Base-by-base conservation (phyloP, 169 alveolate genomes). In the Plasmodium fragile region DNA sequence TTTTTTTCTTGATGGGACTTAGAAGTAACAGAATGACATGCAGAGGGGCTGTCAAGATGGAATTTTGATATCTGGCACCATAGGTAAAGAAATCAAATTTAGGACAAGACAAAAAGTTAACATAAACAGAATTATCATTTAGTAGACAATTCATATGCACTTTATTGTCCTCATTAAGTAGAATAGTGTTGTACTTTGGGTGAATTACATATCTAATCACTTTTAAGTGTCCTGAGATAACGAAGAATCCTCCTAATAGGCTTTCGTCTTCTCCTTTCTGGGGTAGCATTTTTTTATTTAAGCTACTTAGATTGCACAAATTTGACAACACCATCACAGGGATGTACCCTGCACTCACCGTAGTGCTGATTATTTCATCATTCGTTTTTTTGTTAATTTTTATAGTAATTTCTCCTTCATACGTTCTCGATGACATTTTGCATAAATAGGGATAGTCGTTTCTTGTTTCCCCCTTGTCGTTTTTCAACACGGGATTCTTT, bases 201-300 rank as follows among this genome's bases (percentile, higher is more conserved):
- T 98, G 97, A 41, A 99, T 98, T 22, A 99, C 99, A 98, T 98
- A 98, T 94, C 99, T 98, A 6, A 99, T 96, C 52, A 99, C 96
- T 93, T 98, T 98, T 95, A 99, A 99, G 94, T 98, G 97, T 41
- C 99, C 99, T 92, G 99, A 99, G 77, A 99, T 96, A 69, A 99
- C 98, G 93, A 99, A 99, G 95, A 98, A 99, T 10, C 99, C 99
- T 30, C 99, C 99, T 65, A 98, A 98, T 94, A 99, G 99, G 93
- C 98, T 98, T 80, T 97, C 96, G 93, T 99, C 99, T 94, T 99
- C 99, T 55, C 99, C 99, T 87, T 97, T 97, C 77, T 97, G 92
- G 36, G 98, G 98, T 96, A 99, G 94, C 94, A 98, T 99, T 45
- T 97, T 96, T 28, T 98, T 97, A 59, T 97, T 95, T 95, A 98